Conservation (phyloP, 345 rosid genomes). For the Syzygium jambos region DNA sequence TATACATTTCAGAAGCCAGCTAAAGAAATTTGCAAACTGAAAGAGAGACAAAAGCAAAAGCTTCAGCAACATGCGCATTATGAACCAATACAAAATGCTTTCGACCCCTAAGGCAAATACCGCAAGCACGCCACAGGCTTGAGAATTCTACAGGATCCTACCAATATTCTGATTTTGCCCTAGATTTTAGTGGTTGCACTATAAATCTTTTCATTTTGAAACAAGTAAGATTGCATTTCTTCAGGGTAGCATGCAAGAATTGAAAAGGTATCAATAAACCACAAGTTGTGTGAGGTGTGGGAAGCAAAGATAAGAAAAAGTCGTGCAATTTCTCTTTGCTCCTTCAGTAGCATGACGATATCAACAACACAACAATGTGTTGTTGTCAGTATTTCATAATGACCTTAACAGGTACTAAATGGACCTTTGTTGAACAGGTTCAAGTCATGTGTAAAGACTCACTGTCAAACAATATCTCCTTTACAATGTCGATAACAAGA, state of each 20-base stretch:
- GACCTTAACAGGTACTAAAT: background rate
- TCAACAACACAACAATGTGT: background rate
- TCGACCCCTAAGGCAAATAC: no score
- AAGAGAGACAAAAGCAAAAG: constrained; percentile 6
- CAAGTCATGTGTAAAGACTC: background rate
- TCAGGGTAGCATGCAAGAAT: background rate
- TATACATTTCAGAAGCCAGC: constrained; percentile 86
- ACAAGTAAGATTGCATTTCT: background rate
- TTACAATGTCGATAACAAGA: background rate
- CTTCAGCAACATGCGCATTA: background rate
- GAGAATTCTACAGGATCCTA: background rate
- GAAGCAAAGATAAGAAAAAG: background rate
- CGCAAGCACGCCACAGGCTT: background rate
- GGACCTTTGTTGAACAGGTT: background rate
- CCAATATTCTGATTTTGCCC: background rate
- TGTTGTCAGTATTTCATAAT: background rate
- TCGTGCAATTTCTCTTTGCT: background rate
- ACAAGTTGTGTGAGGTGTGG: background rate
- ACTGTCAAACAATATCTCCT: background rate
- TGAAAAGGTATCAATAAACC: background rate
- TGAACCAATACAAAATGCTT: background rate
- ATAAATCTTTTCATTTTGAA: background rate
- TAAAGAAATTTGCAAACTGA: constrained; percentile 92
- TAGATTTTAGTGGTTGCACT: background rate
- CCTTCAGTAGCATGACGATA: background rate